These are phyloP conservation scores for Multifurca ochricompacta DNA, from an alignment of 768 basidiomycete species.

Conservation along the genomic window DNA sequence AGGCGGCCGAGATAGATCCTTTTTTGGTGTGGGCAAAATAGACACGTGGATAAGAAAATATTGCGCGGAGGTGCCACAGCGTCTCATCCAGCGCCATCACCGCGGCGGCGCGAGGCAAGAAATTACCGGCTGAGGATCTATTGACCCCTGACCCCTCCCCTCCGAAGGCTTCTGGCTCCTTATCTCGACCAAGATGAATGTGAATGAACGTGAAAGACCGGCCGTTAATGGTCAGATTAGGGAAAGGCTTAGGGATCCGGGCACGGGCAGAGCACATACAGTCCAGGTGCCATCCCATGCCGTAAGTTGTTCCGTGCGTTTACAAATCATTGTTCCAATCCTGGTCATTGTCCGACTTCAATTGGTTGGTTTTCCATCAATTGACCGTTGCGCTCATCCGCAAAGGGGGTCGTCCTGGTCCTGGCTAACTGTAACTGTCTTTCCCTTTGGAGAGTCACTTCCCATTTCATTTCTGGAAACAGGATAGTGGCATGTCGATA, in stretches of 20 bases:
- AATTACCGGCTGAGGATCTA: background rate
- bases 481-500: background rate
- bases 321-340: background rate
- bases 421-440: background rate
- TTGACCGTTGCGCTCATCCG: background rate
- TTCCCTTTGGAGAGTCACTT: background rate
- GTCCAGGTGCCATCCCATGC: background rate
- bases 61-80: background rate
- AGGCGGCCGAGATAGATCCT: background rate
- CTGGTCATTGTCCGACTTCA: background rate
- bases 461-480: background rate
- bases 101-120: background rate
- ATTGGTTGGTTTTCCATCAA: no score
- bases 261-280: background rate
- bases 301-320: background rate
- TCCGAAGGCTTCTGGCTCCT: background rate
- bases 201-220: no score
- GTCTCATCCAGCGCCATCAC: background rate
- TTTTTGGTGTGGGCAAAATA: background rate
- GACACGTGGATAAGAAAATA: background rate
- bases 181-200: background rate
- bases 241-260: no score
- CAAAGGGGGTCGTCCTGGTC: background rate
- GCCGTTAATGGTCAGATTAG: no score
- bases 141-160: background rate